phyloP scores from a whole-genome alignment of 75 land plant genomes.

The Cryptomeria japonica region DNA sequence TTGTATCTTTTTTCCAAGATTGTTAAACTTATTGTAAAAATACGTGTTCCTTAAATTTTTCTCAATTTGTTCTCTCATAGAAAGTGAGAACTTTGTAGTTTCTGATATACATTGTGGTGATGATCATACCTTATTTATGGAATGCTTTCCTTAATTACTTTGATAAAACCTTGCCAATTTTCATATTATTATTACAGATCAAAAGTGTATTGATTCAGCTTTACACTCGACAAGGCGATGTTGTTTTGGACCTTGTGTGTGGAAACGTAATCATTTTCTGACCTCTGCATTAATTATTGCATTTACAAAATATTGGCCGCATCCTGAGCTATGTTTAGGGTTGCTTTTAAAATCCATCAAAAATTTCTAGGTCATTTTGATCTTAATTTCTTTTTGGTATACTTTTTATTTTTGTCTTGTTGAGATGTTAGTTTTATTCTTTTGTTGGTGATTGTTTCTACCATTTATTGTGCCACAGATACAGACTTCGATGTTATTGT shows the following conservation, averaged over 20 bases:
- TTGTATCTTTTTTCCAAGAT: too few relatives aligned
- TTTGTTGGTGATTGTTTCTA: background rate
- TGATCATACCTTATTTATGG: background rate
- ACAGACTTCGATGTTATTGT: too few relatives aligned
- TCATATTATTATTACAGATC: slow-evolving; percentile 59
- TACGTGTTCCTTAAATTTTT: background rate
- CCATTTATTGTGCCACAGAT: background rate
- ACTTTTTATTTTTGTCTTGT: background rate
- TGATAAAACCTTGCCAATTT: background rate
- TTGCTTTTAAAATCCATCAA: background rate
- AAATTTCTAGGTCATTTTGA: background rate
- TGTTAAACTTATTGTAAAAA: background rate
- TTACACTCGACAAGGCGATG: slow-evolving; percentile 64
- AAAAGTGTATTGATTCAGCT: slow-evolving; percentile 91
- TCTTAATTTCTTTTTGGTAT: background rate
- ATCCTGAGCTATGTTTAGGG: background rate
- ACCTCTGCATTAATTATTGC: background rate
- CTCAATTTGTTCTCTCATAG: background rate
- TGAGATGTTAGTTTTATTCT: background rate
- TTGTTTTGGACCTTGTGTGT: slow-evolving; percentile 93
- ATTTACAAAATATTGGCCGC: background rate
- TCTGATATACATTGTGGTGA: background rate
- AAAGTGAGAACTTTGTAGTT: background rate
- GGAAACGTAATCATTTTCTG: slow-evolving; percentile 65
- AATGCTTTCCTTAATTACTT: background rate